Conservation (phyloP, 2,329 filamentous ascomycete species). For the Neofusicoccum parvum region DNA sequence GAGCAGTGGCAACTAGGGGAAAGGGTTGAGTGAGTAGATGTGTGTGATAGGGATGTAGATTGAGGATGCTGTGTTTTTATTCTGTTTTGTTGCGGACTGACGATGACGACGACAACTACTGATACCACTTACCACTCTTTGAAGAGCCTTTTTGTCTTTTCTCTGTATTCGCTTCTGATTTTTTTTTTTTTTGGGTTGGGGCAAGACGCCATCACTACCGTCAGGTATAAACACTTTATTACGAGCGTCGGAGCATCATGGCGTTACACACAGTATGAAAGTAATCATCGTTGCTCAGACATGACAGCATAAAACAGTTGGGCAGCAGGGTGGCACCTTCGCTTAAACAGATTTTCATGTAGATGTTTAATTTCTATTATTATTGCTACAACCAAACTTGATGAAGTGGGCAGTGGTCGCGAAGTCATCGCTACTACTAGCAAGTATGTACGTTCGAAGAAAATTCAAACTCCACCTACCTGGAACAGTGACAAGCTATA, state of each 20-base stretch:
- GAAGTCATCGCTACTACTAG: neutral
- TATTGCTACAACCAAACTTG: neutral
- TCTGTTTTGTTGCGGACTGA: neutral
- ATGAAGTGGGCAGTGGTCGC: neutral
- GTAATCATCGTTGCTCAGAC: neutral
- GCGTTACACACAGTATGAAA: neutral
- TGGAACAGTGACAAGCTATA: neutral
- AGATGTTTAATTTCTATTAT: constrained; percentile 11
- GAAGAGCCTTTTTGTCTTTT: neutral
- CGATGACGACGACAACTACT: neutral
- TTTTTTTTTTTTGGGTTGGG: neutral
- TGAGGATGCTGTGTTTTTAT: neutral
- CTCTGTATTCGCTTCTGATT: neutral
- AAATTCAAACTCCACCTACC: neutral
- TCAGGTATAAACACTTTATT: neutral
- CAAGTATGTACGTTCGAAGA: too few relatives aligned
- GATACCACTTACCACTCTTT: constrained; percentile 15
- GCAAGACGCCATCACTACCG: neutral
- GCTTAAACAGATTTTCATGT: neutral
- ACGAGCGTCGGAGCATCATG: neutral
- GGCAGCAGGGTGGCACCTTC: neutral
- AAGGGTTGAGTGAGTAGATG: too few relatives aligned
- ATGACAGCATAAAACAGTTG: neutral
- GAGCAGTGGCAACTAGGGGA: too few relatives aligned
- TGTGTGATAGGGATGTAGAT: neutral